Base-by-base conservation (phyloP, 108 stramenopile species). In the Fistulifera solaris region DNA sequence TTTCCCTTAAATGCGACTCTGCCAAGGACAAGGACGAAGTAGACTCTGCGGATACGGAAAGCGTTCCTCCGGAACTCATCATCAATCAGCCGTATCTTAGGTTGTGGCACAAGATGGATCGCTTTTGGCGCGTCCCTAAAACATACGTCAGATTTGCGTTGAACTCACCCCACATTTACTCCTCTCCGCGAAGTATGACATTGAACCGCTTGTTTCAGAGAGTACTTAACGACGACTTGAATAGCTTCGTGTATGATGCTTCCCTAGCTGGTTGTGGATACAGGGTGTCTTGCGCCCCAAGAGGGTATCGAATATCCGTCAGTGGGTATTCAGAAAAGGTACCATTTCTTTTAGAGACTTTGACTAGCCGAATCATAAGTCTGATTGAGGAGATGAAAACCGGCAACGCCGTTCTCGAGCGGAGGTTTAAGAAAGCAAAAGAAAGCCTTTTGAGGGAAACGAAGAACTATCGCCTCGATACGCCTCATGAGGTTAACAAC, bases 201-300 rank as follows among this genome's bases (percentile, higher is more conserved):
- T 67, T 85, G 25, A 81, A 66, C 47, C 75, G 92, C 4, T 72
- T 93, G 15, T 93, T 78, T 52, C 76, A 83, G 52, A 67, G 80
- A 44, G 75, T 93, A 8, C 57, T 93, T 52, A 85, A 68, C 13
- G 92, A 93, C 50, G 87, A 87, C 62, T 57, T 93, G 28, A 93
- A 93, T 43, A 82, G 78, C 0, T 84, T 72, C 46, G 79, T 87
- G 0, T 93, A 93, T 54, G 91, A 93, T 66, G 91, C 91, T n/a
- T 78, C 76, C 44, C 44, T 93, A 8, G 91, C 91, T 5, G 91
- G 91, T 5, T 84, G 85, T 59, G 83, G 67, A 58, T 88, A 88
- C 57, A 44, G 66, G 1, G 74, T 93, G 1, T 56, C 54, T 12
- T 75, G 78, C 48, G 50, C 67, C 21, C 87, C 87, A 10, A 64